Evolutionary conservation across 179 eudicot species (phyloP).

Genomic region (Actinidia polygama): DNA sequence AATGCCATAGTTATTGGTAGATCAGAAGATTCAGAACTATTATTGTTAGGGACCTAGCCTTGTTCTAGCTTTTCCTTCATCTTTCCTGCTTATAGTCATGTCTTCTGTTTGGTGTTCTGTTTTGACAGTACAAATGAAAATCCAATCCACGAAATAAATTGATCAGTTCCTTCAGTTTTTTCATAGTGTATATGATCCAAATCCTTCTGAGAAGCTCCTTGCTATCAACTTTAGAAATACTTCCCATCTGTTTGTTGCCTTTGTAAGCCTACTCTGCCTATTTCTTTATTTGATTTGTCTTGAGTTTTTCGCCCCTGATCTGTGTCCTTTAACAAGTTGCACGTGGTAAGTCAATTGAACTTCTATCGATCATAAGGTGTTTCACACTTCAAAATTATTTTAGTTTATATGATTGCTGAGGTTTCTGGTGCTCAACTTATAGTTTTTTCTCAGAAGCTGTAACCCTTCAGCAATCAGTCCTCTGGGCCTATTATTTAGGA

Average conservation of each 20-base stretch:
- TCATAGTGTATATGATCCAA: background rate
- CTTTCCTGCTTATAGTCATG: background rate
- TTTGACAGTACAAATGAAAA: background rate
- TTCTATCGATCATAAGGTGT: background rate
- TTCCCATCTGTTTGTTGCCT: background rate
- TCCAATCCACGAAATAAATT: too few species aligned
- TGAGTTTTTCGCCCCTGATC: too few species aligned
- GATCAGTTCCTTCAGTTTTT: background rate
- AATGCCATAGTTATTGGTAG: background rate
- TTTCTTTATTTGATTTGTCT: background rate
- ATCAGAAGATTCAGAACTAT: background rate
- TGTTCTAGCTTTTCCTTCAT: background rate
- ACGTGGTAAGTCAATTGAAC: background rate
- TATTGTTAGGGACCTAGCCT: background rate
- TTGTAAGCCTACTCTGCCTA: background rate
- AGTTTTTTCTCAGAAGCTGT: background rate
- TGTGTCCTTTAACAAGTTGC: background rate
- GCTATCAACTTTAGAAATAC: background rate
- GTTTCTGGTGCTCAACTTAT: background rate
- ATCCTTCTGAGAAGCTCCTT: background rate
- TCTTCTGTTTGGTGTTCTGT: constrained; percentile 1
- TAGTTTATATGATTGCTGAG: background rate
- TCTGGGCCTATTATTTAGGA: background rate
- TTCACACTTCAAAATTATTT: background rate
- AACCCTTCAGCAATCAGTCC: background rate